Conservation (phyloP, 1,139 yeast species). For the Pichia kudriavzevii region DNA sequence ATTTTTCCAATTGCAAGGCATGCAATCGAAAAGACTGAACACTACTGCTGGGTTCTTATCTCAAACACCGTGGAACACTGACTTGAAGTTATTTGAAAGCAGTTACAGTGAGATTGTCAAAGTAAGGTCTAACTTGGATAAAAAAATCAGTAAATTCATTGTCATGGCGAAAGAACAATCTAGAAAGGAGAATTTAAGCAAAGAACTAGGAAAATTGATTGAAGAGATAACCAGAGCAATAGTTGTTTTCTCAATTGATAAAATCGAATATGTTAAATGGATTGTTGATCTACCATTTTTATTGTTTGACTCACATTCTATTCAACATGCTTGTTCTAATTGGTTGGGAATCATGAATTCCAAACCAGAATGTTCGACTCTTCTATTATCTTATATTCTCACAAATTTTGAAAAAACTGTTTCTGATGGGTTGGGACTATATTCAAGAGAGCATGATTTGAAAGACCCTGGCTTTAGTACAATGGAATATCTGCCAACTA, state of each 20-base stretch:
- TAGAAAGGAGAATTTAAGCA: conserved; percentile 17
- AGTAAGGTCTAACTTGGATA: conserved; percentile 5
- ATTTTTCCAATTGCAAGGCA: conserved; percentile 27
- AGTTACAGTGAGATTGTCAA: conserved; percentile 7
- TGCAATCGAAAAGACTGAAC: conserved; percentile 34
- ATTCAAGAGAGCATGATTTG: conserved; percentile 52
- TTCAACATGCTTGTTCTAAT: conserved; percentile 61
- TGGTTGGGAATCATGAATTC: conserved; percentile 83
- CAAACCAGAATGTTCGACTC: conserved; percentile 47
- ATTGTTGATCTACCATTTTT: conserved; percentile 68
- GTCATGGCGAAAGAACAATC: conserved; percentile 4
- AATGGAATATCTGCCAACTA: conserved; percentile 91
- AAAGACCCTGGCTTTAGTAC: conserved; percentile 53
- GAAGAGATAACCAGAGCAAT: conserved; percentile 41
- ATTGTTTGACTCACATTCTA: conserved; percentile 50
- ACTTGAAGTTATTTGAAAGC: conserved; percentile 8
- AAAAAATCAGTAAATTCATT: conserved; percentile 3
- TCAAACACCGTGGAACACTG: conserved; percentile 64
- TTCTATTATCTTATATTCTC: conserved; percentile 64
- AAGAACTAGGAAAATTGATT: conserved; percentile 36
- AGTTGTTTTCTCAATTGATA: conserved; percentile 37
- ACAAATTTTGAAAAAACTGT: conserved; percentile 64
- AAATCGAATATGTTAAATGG: conserved; percentile 48
- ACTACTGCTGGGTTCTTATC: conserved; percentile 69
- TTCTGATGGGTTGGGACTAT: conserved; percentile 55